Base-by-base conservation (phyloP, 2,329 filamentous ascomycete genomes). In the Teratosphaeria viscida region DNA sequence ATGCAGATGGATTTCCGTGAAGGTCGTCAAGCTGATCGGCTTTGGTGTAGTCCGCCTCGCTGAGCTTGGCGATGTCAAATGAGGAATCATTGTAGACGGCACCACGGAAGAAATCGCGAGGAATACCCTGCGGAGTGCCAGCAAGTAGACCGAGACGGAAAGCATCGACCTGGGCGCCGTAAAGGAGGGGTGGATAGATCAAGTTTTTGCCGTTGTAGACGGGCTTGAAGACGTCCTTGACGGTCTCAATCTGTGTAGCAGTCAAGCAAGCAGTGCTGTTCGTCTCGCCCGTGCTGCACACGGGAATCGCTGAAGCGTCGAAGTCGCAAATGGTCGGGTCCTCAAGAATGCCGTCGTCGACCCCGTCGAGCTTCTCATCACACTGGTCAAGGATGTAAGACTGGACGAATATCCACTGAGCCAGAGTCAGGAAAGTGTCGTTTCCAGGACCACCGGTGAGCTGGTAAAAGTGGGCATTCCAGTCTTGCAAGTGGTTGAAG, bases 121-220 rank as follows among this genome's bases (percentile, higher is more conserved):
- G 75, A 62, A 77, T 78, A 1, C 65, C 62, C 63, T 78, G 79
- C 1, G 76, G 70, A 2, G 52, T 55, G 59, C 77, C 77, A 52
- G 68, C 71, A 56, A 78, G 75, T 7, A 77, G 63, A 6, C 69
- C 64, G 65, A 76, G 61, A 0, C 61, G 61, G n/a, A 74, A 71
- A 2, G 75, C 74, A 4, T 70, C 61, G 5, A 75, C 62, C 62
- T 80, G 76, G 11, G 74, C 72, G 19, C 79, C 79, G 5, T 77
- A 79, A 53, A 79, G 74, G 66, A 81, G 75, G 23, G 76, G 72
- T 1, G 80, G 79, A 65, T 77, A 82, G 16, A 81, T 72, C 2
- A 81, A 67, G 7, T 71, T 70, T 4, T 68, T 69, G 19, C 29
- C 37, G 58, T 75, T 71, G 62, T 74, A 71, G 32, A 79, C 72